A percentile compares a stretch with the other conserved stretches of the same genome.
Conservation (phyloP, 495 filamentous ascomycete species). For the Hypoxylon crocopeplum region DNA sequence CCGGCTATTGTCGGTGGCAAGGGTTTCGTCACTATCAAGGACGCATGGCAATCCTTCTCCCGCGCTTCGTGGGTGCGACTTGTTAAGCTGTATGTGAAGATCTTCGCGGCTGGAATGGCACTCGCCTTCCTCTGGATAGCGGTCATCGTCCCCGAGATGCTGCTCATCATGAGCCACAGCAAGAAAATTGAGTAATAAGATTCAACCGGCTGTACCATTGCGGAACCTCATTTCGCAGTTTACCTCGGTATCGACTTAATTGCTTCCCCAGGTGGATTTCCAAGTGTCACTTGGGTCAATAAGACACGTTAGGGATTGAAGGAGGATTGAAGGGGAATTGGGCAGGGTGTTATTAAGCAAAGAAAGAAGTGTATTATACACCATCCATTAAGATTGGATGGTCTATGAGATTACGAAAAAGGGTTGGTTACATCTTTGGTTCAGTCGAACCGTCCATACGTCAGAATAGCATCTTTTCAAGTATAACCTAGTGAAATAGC, state of each 20-base stretch:
- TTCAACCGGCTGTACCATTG: no score
- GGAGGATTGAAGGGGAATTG: no score
- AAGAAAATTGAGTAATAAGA: conserved; percentile 36
- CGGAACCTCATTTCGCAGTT: no score
- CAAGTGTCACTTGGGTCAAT: no score
- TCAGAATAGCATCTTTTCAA: conserved; percentile 22
- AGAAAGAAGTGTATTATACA: no score
- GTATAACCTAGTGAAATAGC: conserved; percentile 10
- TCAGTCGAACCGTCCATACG: conserved; percentile 29
- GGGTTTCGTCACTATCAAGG: conserved; percentile 69
- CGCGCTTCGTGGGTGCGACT: conserved; percentile 69
- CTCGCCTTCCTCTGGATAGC: conserved; percentile 55
- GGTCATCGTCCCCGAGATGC: conserved; percentile 46
- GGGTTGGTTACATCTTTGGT: conserved; percentile 20
- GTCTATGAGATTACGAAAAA: conserved; percentile 18
- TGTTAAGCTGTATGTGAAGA: conserved; percentile 72
- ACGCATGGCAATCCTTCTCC: conserved; percentile 76
- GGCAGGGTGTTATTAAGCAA: no score
- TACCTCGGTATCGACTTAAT: no score
- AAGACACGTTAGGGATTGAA: no score
- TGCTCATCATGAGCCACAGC: conserved; percentile 39
- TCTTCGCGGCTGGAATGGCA: conserved; percentile 49
- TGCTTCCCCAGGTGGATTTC: conserved; percentile 1
- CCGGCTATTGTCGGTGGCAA: conserved; percentile 71
- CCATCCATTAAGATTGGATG: background rate